Evolutionary conservation across 164 flowering plant genomes (phyloP).

Genomic region (Kalanchoe fedtschenkoi): DNA sequence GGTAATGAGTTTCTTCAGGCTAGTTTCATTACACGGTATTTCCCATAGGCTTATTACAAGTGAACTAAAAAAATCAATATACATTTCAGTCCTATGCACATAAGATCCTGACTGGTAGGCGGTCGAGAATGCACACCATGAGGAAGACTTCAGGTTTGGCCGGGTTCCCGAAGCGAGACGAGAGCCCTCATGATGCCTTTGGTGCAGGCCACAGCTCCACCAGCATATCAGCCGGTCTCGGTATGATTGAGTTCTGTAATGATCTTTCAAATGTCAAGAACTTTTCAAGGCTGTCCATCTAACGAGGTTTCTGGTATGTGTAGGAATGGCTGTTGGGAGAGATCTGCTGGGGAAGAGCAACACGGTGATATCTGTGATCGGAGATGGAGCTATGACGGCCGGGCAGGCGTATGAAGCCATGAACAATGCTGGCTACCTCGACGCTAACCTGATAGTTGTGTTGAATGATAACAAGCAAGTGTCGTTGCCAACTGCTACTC

Average conservation of each 20-base stretch:
- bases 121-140: conserved; percentile 71
- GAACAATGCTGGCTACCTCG: conserved; percentile 88
- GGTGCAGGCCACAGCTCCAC: conserved; percentile 97
- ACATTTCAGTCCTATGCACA: conserved; percentile 73
- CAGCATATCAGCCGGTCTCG: conserved; percentile 94
- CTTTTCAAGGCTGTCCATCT: not conserved
- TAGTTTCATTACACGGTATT: not conserved
- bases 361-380: conserved; percentile 78
- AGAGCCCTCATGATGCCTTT: conserved; percentile 82
- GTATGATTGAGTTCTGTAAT: conserved; percentile 20
- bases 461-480: conserved; percentile 88
- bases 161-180: conserved; percentile 85
- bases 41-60: not conserved
- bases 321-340: conserved; percentile 88
- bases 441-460: conserved; percentile 62
- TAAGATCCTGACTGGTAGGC: conserved; percentile 85
- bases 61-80: not conserved
- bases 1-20: conserved; percentile 25
- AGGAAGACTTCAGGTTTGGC: conserved; percentile 81
- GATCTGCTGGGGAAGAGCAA: conserved; percentile 72
- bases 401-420: conserved; percentile 98
- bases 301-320: not conserved
- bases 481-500: conserved; percentile 89
- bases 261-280: not conserved
- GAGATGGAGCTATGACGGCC: conserved; percentile 98